These are phyloP conservation scores for Zalaria sp. DNA, from an alignment of 2,329 filamentous ascomycete species.

Conservation along the genomic window DNA sequence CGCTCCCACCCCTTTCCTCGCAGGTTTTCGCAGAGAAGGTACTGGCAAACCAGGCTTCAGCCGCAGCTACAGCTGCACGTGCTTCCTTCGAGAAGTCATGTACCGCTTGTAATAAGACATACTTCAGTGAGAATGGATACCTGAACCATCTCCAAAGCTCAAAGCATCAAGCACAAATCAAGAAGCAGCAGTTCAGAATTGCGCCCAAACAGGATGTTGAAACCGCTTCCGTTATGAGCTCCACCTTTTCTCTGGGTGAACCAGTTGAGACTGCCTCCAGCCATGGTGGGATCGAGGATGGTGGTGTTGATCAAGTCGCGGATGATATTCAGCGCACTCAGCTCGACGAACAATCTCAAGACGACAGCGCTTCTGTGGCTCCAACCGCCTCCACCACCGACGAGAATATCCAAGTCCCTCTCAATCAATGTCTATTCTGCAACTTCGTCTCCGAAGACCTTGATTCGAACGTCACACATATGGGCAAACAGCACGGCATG, in stretches of 20 bases:
- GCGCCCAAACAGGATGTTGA: slow-evolving; percentile 41
- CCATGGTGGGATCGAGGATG: slow-evolving; percentile 48
- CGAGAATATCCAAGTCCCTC: slow-evolving; percentile 23
- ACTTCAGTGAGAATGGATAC: slow-evolving; percentile 93
- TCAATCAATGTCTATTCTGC: slow-evolving; percentile 70
- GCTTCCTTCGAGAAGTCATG: slow-evolving; percentile 80
- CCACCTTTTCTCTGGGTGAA: slow-evolving; percentile 80
- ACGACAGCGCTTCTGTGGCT: slow-evolving; percentile 10
- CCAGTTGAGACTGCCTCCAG: slow-evolving; percentile 44
- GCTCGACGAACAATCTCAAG: slow-evolving; percentile 32
- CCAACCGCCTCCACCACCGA: slow-evolving; percentile 14
- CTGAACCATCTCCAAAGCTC: slow-evolving; percentile 83
- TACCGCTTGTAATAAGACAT: slow-evolving; percentile 73
- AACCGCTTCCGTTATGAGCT: slow-evolving; percentile 72
- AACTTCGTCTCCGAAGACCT: slow-evolving; percentile 68
- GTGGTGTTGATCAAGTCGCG: slow-evolving; percentile 64
- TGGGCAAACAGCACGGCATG: slow-evolving; percentile 88
- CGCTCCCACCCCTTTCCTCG: slow-evolving; percentile 76
- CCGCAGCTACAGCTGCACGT: slow-evolving; percentile 72
- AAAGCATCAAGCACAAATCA: slow-evolving; percentile 66
- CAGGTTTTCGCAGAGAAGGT: slow-evolving; percentile 95
- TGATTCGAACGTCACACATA: slow-evolving; percentile 68
- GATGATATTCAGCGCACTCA: slow-evolving; percentile 59
- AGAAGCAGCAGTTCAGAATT: slow-evolving; percentile 26
- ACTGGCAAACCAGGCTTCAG: slow-evolving; percentile 72